Evolutionary conservation across 1,284 basidiomycete species (phyloP).

Genomic region (Cerrena zonata): DNA sequence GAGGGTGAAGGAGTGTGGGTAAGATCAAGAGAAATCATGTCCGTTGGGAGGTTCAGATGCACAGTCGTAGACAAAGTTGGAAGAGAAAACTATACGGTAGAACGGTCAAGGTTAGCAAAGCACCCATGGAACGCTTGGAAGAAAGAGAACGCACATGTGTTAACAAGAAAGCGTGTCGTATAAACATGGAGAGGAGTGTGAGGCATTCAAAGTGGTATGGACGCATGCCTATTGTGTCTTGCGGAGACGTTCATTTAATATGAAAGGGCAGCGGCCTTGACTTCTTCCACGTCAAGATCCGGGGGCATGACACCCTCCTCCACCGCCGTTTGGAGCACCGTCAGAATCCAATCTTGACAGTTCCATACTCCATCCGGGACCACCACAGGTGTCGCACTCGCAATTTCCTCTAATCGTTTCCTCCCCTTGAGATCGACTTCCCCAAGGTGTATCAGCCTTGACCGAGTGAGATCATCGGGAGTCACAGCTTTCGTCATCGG

Average conservation of each 20-base stretch:
- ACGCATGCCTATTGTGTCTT: too few relatives aligned
- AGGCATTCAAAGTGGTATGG: too few relatives aligned
- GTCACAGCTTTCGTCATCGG: conserved; percentile 1
- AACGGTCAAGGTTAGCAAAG: too few relatives aligned
- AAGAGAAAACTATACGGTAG: too few relatives aligned
- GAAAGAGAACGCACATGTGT: too few relatives aligned
- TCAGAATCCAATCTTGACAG: neutral
- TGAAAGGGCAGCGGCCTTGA: neutral
- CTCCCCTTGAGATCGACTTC: neutral
- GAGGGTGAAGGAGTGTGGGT: too few relatives aligned
- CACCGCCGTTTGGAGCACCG: neutral
- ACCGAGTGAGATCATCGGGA: neutral
- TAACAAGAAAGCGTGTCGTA: too few relatives aligned
- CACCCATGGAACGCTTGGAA: too few relatives aligned
- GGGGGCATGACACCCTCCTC: neutral
- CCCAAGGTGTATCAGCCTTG: conserved; percentile 1
- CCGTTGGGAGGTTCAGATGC: too few relatives aligned
- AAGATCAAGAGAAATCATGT: too few relatives aligned
- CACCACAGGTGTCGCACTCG: neutral
- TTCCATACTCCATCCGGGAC: conserved; percentile 3
- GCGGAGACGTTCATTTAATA: neutral
- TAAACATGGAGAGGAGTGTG: too few relatives aligned
- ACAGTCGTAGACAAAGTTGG: too few relatives aligned
- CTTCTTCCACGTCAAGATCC: neutral
- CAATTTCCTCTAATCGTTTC: conserved; percentile 3